phyloP scores from a whole-genome alignment of 345 rosid genomes.

The Limnanthes douglasii region DNA sequence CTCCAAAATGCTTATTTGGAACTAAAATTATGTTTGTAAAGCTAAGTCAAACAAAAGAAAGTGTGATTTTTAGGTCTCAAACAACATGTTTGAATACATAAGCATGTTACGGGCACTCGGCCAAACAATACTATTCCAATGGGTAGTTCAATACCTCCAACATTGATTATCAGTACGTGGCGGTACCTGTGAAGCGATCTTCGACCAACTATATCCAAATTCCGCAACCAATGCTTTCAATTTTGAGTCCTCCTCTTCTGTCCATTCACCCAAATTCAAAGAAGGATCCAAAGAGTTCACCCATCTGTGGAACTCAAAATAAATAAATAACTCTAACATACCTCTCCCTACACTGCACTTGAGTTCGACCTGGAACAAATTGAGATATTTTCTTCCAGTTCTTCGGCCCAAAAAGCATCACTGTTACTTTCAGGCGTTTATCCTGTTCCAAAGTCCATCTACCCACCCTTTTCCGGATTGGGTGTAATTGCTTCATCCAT shows the following conservation, averaged over 20 bases:
- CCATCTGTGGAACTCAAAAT: constrained; percentile 34
- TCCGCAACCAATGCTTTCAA: constrained; percentile 47
- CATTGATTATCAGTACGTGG: constrained; percentile 84
- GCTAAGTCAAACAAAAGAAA: too few relatives aligned
- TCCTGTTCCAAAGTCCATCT: constrained; percentile 56
- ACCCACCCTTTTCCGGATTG: constrained; percentile 36
- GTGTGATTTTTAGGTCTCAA: constrained; percentile 4
- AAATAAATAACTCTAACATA: constrained; percentile 2
- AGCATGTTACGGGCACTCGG: too few relatives aligned
- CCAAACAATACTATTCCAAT: too few relatives aligned
- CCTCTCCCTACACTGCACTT: constrained; percentile 81
- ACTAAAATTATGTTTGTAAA: background rate
- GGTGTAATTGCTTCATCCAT: constrained; percentile 67
- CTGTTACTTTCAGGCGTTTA: constrained; percentile 65
- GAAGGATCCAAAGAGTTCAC: constrained; percentile 66
- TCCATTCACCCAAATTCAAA: constrained; percentile 45
- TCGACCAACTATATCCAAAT: constrained; percentile 73
- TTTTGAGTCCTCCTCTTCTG: constrained; percentile 57
- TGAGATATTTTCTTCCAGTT: constrained; percentile 71
- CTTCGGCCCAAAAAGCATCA: constrained; percentile 62
- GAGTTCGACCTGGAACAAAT: constrained; percentile 78
- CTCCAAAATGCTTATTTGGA: background rate
- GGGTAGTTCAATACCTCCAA: too few relatives aligned
- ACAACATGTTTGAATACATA: too few relatives aligned
- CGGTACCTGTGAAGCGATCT: constrained; percentile 41